Conservation (phyloP, 192 early-diverging fungal species). For the Tieghemiomyces parasiticus region DNA sequence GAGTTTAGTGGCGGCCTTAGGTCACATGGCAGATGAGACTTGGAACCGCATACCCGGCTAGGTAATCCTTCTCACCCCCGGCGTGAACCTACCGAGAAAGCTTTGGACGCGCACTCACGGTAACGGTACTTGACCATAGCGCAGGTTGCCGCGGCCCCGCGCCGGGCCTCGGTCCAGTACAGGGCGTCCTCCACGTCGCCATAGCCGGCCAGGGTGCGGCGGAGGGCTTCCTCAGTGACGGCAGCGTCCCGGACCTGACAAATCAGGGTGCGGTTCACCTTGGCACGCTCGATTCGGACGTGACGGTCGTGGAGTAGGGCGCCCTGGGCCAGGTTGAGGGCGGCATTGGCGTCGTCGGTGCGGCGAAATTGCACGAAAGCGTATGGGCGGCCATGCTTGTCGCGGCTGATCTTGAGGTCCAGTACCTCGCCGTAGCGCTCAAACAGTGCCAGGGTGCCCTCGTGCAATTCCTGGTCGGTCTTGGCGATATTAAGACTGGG, state of each 20-base stretch:
- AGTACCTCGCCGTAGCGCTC: neutral
- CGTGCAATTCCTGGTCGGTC: neutral
- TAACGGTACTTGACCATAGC: neutral
- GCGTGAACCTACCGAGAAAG: neutral
- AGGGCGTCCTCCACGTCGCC: constrained; percentile 2
- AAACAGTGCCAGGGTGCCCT: neutral
- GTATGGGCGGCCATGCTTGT: neutral
- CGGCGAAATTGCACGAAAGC: neutral
- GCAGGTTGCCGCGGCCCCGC: neutral
- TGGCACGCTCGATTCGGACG: constrained; percentile 5
- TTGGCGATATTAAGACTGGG: neutral
- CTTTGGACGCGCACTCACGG: neutral
- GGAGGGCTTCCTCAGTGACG: neutral
- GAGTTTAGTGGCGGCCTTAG: too few relatives aligned
- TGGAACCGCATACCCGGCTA: too few relatives aligned
- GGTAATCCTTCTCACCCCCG: too few relatives aligned
- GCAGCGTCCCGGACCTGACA: neutral
- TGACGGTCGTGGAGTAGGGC: neutral
- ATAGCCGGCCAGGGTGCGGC: neutral
- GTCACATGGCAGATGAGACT: too few relatives aligned
- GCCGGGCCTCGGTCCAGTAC: neutral
- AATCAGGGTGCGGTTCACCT: constrained; percentile 7
- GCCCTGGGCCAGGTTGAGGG: neutral
- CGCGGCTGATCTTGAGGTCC: neutral
- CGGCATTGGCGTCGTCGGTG: neutral